A percentile compares a stretch with the other conserved stretches of the same genome.
phyloP scores from a whole-genome alignment of 2,329 filamentous ascomycete genomes.

The Monilinia fructicola region DNA sequence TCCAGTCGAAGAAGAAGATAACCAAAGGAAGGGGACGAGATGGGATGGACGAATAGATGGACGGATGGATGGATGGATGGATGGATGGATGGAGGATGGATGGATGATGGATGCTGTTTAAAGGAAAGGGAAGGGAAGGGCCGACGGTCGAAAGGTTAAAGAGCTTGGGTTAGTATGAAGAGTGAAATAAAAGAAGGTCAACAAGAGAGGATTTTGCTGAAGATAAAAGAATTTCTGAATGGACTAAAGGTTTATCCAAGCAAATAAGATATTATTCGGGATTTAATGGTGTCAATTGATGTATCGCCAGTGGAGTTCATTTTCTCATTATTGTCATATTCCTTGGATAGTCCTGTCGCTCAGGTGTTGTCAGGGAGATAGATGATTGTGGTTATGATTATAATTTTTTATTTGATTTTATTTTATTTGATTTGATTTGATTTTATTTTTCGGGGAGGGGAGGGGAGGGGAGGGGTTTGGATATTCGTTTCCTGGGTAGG shows the following conservation, averaged over 20 bases:
- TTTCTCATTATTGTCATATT: conserved; percentile 22
- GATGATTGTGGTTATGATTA: too few relatives aligned
- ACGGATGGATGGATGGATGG: too few relatives aligned
- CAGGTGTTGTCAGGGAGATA: conserved; percentile 24
- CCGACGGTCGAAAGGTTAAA: conserved; percentile 2
- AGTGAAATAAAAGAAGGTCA: not conserved
- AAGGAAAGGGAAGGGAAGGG: not conserved
- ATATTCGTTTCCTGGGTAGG: conserved; percentile 10
- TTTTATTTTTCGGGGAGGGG: not conserved
- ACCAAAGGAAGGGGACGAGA: not conserved
- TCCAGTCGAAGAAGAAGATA: conserved; percentile 15
- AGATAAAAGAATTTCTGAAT: conserved; percentile 21
- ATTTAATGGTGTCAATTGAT: conserved; percentile 20
- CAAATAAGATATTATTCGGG: conserved; percentile 11
- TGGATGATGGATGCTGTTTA: not conserved
- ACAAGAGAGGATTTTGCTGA: conserved; percentile 5
- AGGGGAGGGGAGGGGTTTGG: not conserved
- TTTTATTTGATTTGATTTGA: not conserved
- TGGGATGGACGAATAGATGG: too few relatives aligned
- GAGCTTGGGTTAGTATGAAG: not conserved
- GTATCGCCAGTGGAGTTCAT: conserved; percentile 24
- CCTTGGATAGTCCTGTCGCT: conserved; percentile 21
- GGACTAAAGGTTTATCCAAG: conserved; percentile 18
- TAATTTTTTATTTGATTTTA: too few relatives aligned
- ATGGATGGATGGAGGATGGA: too few relatives aligned